phyloP scores from a whole-genome alignment of 345 rosid genomes.

The Acer campestre region DNA sequence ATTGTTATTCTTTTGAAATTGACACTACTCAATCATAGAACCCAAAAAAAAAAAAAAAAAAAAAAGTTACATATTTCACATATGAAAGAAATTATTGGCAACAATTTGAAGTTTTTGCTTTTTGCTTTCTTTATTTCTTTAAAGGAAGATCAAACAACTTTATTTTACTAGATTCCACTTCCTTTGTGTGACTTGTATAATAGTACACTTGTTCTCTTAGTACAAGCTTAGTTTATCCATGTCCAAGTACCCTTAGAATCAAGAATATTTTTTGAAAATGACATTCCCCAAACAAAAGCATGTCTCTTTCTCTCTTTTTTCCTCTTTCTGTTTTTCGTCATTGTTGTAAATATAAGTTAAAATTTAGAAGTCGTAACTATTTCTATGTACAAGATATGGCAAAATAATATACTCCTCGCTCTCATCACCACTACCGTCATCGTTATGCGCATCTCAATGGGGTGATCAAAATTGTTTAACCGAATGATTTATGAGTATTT shows the following conservation, averaged over 20 bases:
- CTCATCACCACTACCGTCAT: background rate
- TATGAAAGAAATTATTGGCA: background rate
- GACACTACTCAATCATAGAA: background rate
- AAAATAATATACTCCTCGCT: background rate
- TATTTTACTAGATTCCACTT: constrained; percentile 1
- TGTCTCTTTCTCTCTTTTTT: background rate
- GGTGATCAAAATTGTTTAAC: too few species aligned
- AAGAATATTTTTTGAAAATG: constrained; percentile 17
- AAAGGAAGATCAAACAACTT: background rate
- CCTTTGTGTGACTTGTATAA: background rate
- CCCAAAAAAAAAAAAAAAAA: background rate
- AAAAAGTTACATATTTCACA: background rate
- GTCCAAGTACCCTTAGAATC: constrained; percentile 2
- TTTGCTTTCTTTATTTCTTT: background rate
- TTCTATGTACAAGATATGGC: background rate
- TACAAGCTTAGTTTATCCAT: constrained; percentile 3
- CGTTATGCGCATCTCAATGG: background rate
- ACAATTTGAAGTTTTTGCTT: background rate
- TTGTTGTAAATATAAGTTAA: background rate
- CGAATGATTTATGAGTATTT: too few species aligned
- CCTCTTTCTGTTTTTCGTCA: too few species aligned
- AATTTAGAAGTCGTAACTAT: background rate
- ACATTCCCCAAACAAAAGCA: background rate
- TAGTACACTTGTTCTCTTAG: constrained; percentile 1
- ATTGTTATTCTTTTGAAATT: too few species aligned